Base-by-base conservation (phyloP, 2,329 filamentous ascomycete species). In the Colletotrichum sp. region DNA sequence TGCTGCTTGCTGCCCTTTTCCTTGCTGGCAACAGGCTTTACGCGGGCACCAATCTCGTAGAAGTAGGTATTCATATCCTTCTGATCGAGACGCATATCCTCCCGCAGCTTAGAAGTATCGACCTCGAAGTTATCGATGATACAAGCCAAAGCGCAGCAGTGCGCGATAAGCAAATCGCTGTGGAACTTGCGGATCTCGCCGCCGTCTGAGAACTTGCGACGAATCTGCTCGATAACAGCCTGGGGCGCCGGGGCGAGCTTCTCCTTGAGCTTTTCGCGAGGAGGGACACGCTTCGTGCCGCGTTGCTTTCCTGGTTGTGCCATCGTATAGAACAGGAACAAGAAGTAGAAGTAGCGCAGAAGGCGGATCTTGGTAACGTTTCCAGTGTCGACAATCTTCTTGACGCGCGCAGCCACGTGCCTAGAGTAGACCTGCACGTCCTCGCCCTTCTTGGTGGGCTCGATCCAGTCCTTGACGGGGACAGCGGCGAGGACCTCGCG, bases 81-180 rank as follows among this genome's bases (percentile, higher is more conserved):
- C 83, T 93, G 91, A 78, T 96, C 94, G 73, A 96, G 80, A 81
- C 90, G 90, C 75, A 97, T 84, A 81, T 97, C 95, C 76, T 94
- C 91, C 69, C 92, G 90, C 77, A 97, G 84, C 78, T 93, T 89
- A 77, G 89, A 90, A 8, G 92, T 92, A 80, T 96, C 92, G 71
- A 95, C 92, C 81, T 93, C 91, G 81, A 92, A 95, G 81, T 93
- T 92, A 80, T 96, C 94, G 21, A 96, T 86, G 76, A 95, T 91
- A 81, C 94, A 90, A 32, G 93, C 91, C 75, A 96, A 88, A 2
- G 90, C 93, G 79, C 92, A 94, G 80, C 94, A 91, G 83, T 96
- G 93, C 18, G 94, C 95, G 80, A 92, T 91, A 36, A 96, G 85
- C 76, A 95, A 88, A 81, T 96, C 94, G 36, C 89, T 85, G 81